Percentiles rank a stretch among this genome's conserved stretches.
phyloP scores from a whole-genome alignment of 495 filamentous ascomycete species.

The Daldinia childiae region DNA sequence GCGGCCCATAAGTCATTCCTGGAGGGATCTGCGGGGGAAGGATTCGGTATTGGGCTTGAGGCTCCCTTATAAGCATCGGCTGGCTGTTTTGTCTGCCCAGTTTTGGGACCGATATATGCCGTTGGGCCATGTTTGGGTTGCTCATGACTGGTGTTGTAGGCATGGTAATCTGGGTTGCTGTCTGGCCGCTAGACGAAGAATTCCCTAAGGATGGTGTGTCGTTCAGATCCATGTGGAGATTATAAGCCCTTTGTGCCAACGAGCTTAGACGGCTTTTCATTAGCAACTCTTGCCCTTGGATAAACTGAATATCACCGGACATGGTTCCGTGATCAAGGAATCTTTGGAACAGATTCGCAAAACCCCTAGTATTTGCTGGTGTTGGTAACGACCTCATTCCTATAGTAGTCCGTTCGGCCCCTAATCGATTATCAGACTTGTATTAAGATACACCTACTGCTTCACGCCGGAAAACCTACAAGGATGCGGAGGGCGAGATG shows the following conservation, averaged over 20 bases:
- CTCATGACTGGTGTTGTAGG: conserved; percentile 8
- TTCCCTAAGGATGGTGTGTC: conserved; percentile 14
- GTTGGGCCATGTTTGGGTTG: background rate
- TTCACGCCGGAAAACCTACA: conserved; percentile 6
- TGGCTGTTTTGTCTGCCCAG: background rate
- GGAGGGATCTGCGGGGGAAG: conserved; percentile 3
- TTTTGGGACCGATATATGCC: conserved; percentile 1
- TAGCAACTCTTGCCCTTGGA: background rate
- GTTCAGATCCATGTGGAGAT: conserved; percentile 5
- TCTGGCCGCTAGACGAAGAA: conserved; percentile 23
- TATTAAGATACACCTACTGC: background rate
- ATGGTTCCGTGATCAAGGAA: background rate
- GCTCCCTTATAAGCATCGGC: conserved; percentile 6
- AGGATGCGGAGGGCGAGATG: conserved; percentile 4
- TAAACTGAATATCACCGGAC: conserved; percentile 9
- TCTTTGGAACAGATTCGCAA: background rate
- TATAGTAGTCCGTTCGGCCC: conserved; percentile 17
- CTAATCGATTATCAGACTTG: background rate
- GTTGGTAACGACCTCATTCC: conserved; percentile 5
- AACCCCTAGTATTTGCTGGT: conserved; percentile 1
- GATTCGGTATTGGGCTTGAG: conserved; percentile 1
- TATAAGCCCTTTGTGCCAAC: conserved; percentile 5
- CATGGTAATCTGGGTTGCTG: conserved; percentile 5
- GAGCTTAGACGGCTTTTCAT: conserved; percentile 14
- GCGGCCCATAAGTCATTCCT: conserved; percentile 2